Conservation (phyloP, 2,329 filamentous ascomycete genomes). For the Trichoderma sp. region DNA sequence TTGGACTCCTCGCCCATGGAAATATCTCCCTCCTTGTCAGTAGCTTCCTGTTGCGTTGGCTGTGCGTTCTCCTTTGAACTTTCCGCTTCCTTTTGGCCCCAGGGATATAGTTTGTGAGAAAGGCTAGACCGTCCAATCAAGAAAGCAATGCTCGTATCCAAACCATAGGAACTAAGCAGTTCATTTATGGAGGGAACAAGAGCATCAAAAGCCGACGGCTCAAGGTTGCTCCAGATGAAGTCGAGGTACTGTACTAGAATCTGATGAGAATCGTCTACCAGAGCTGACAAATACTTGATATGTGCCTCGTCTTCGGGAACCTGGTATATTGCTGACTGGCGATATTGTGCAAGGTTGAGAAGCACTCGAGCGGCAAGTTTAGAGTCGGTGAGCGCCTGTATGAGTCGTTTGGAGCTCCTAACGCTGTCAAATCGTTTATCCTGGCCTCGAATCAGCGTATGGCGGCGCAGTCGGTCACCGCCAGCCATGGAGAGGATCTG, state of each 20-base stretch:
- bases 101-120: constrained; percentile 57
- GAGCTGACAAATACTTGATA: constrained; percentile 82
- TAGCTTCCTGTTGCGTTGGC: constrained; percentile 26
- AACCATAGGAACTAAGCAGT: constrained; percentile 73
- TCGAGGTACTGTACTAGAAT: constrained; percentile 87
- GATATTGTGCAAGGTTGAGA: constrained; percentile 87
- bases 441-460: constrained; percentile 74
- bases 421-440: constrained; percentile 78
- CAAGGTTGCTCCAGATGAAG: constrained; percentile 75
- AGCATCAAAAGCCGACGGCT: constrained; percentile 71
- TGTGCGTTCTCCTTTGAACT: constrained; percentile 30
- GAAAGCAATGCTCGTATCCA: constrained; percentile 80
- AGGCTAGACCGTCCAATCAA: constrained; percentile 76
- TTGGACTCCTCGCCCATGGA: constrained; percentile 40
- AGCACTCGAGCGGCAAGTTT: constrained; percentile 78
- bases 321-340: constrained; percentile 79
- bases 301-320: constrained; percentile 70
- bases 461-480: constrained; percentile 72
- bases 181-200: constrained; percentile 72
- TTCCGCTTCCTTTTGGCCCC: constrained; percentile 37
- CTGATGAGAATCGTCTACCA: constrained; percentile 86
- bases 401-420: constrained; percentile 73
- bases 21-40: constrained; percentile 58
- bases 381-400: constrained; percentile 74
- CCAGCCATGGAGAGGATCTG: constrained; percentile 88